These are phyloP conservation scores for Pythium guiyangense DNA, from an alignment of 352 stramenopile species.

Conservation along the genomic window DNA sequence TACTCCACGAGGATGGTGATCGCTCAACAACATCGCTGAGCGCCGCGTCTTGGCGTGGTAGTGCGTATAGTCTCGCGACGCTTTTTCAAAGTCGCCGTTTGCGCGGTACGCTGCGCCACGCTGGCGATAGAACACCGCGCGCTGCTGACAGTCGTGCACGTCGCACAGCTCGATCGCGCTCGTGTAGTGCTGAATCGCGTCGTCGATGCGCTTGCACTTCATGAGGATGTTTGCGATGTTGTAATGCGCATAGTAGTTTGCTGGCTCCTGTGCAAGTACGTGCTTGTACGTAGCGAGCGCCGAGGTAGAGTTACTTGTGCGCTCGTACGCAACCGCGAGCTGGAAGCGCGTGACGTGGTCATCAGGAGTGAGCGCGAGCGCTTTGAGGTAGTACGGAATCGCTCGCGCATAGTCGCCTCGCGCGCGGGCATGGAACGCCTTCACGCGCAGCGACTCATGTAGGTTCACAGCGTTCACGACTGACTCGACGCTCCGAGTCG, in stretches of 20 bases:
- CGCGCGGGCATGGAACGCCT: slow-evolving; percentile 40
- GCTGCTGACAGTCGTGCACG: slow-evolving; percentile 5
- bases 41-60: slow-evolving; percentile 7
- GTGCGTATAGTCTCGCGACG: slow-evolving; percentile 47
- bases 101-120: slow-evolving; percentile 52
- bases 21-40: neutral
- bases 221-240: slow-evolving; percentile 57
- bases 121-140: slow-evolving; percentile 39
- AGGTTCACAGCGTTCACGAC: slow-evolving; percentile 32
- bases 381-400: slow-evolving; percentile 35
- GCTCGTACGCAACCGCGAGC: slow-evolving; percentile 46
- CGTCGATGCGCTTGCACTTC: slow-evolving; percentile 22
- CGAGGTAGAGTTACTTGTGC: slow-evolving; percentile 25
- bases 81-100: slow-evolving; percentile 55
- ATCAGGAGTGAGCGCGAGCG: slow-evolving; percentile 13
- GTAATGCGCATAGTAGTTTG: slow-evolving; percentile 43
- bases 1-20: too few species aligned
- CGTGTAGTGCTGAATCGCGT: slow-evolving; percentile 45
- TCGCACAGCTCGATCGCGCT: slow-evolving; percentile 31
- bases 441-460: slow-evolving; percentile 30
- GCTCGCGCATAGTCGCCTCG: slow-evolving; percentile 38
- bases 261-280: slow-evolving; percentile 16
- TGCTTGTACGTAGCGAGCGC: slow-evolving; percentile 32
- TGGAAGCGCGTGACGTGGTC: slow-evolving; percentile 29
- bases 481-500: slow-evolving; percentile 17